phyloP scores from a whole-genome alignment of 345 rosid species.

The Camelina neglecta region DNA sequence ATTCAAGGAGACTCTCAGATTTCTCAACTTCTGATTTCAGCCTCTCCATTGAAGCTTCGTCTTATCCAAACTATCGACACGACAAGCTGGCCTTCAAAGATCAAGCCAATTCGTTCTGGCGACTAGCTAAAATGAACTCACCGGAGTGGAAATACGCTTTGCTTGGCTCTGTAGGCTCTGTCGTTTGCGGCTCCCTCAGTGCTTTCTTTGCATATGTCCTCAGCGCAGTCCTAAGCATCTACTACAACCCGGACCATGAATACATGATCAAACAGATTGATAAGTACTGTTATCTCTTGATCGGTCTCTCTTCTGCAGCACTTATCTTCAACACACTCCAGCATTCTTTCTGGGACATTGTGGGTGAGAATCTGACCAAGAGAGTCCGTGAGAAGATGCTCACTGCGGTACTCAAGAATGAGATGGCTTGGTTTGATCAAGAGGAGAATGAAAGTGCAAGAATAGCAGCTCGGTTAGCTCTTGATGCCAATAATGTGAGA shows the following conservation, averaged over 20 bases:
- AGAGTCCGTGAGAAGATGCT: conserved; percentile 97
- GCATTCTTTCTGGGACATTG: conserved; percentile 98
- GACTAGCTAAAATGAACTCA: conserved; percentile 94
- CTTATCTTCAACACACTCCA: conserved; percentile 91
- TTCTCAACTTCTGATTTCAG: conserved; percentile 98
- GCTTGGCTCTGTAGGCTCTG: conserved; percentile 87
- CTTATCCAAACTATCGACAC: conserved; percentile 70
- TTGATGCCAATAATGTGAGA: conserved; percentile 97
- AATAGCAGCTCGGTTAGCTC: conserved; percentile 85
- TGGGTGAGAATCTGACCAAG: conserved; percentile 96
- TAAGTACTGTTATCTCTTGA: conserved; percentile 86
- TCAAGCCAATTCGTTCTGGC: conserved; percentile 97
- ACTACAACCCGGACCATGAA: conserved; percentile 83
- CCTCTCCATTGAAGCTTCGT: conserved; percentile 76
- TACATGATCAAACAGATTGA: conserved; percentile 87
- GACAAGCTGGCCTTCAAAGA: conserved; percentile 95
- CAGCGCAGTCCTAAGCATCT: conserved; percentile 89
- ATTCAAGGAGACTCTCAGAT: conserved; percentile 91
- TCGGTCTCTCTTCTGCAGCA: conserved; percentile 95
- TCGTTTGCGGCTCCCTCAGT: conserved; percentile 87
- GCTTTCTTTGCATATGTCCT: conserved; percentile 97
- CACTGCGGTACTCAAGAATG: conserved; percentile 81
- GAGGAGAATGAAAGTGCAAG: conserved; percentile 97
- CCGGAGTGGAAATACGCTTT: conserved; percentile 97
- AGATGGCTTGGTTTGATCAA: conserved; percentile 98